Evolutionary conservation across 108 stramenopile genomes (phyloP).

Genomic region (Cyclotella atomus): DNA sequence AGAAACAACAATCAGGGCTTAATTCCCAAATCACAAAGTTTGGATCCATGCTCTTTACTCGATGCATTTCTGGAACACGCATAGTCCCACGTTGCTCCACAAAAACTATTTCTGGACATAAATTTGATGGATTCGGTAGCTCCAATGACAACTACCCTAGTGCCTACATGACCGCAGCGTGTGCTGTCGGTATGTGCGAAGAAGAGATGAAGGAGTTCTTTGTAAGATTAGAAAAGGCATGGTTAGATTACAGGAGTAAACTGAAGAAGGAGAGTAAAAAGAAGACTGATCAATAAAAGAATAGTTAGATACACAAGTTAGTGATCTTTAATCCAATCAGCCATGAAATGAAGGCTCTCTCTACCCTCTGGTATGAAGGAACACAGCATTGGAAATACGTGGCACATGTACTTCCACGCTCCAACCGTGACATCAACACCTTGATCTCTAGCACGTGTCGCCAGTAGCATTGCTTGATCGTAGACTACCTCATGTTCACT

Average conservation of each 20-base stretch:
- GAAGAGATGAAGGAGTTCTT: conserved; percentile 90
- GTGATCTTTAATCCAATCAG: conserved; percentile 67
- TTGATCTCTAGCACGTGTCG: conserved; percentile 54
- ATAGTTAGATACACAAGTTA: conserved; percentile 12
- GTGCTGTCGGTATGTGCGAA: conserved; percentile 85
- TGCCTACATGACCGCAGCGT: conserved; percentile 94
- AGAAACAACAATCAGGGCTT: conserved; percentile 14
- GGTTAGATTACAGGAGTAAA: conserved; percentile 68
- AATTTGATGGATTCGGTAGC: conserved; percentile 86
- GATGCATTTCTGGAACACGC: conserved; percentile 95
- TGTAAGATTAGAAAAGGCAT: conserved; percentile 75
- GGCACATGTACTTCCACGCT: conserved; percentile 79
- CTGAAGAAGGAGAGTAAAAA: conserved; percentile 53
- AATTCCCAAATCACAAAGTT: conserved; percentile 78
- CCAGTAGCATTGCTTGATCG: conserved; percentile 70
- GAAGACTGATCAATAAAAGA: not conserved
- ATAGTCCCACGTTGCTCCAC: conserved; percentile 66
- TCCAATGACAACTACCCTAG: conserved; percentile 69
- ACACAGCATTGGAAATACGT: conserved; percentile 73
- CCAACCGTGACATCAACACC: conserved; percentile 71
- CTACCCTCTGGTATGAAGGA: conserved; percentile 72
- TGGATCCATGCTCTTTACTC: conserved; percentile 97
- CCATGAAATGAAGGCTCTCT: conserved; percentile 66
- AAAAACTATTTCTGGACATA: conserved; percentile 70
- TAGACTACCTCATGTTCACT: conserved; percentile 82